Percentiles rank a stretch among this genome's conserved stretches.
Evolutionary conservation across 2,329 filamentous ascomycete genomes (phyloP).

Genomic region (Cercospora sesami): DNA sequence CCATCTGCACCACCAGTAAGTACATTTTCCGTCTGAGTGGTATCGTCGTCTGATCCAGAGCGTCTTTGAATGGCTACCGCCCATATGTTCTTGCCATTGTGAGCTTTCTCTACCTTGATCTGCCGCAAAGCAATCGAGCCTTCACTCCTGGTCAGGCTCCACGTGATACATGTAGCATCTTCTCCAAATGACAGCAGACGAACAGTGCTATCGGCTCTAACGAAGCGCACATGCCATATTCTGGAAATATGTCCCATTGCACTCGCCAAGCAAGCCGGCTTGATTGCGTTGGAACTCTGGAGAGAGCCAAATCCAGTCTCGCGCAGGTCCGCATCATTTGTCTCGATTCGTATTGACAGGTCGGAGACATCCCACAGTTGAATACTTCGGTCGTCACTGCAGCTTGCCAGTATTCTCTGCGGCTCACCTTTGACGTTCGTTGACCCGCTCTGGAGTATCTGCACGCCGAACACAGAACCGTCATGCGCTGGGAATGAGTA

Average conservation of each 20-base stretch:
- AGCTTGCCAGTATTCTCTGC: conserved; percentile 74
- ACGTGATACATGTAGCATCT: conserved; percentile 74
- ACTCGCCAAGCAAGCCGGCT: conserved; percentile 56
- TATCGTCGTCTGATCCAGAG: neutral
- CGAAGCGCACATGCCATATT: conserved; percentile 74
- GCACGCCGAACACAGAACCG: conserved; percentile 88
- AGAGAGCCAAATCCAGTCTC: conserved; percentile 49
- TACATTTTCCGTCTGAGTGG: conserved; percentile 10
- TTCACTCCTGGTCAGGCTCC: conserved; percentile 43
- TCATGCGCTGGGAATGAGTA: conserved; percentile 71
- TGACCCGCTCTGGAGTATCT: conserved; percentile 60
- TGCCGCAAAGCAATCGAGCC: conserved; percentile 49
- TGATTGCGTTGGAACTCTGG: conserved; percentile 45
- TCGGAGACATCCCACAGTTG: conserved; percentile 81
- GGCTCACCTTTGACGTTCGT: conserved; percentile 44
- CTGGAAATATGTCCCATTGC: conserved; percentile 85
- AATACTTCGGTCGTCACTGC: conserved; percentile 91
- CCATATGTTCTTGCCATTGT: conserved; percentile 91
- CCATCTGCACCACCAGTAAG: conserved; percentile 87
- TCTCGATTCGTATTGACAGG: conserved; percentile 33
- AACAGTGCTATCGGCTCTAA: conserved; percentile 33
- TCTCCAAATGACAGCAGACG: conserved; percentile 78
- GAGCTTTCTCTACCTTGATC: conserved; percentile 60
- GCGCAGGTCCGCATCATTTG: conserved; percentile 34
- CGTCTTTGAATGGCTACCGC: conserved; percentile 53